phyloP scores from a whole-genome alignment of 768 basidiomycete genomes.

The Rhodotorula taiwanensis region DNA sequence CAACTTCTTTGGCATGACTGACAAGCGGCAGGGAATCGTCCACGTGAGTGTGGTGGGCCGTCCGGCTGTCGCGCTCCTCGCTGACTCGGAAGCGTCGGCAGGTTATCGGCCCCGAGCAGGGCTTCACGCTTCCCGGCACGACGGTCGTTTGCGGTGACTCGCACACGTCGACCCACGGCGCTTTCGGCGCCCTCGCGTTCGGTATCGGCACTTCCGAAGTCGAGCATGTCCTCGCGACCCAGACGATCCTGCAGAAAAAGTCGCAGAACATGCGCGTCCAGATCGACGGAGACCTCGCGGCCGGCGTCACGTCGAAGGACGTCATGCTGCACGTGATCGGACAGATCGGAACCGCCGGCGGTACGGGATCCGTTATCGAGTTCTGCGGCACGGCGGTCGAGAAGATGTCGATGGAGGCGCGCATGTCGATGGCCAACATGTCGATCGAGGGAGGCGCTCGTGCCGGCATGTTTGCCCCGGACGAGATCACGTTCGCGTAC shows the following conservation, averaged over 20 bases:
- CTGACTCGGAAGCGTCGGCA: constrained; percentile 58
- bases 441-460: constrained; percentile 89
- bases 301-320: constrained; percentile 83
- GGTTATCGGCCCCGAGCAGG: constrained; percentile 88
- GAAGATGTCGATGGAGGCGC: constrained; percentile 65
- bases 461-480: constrained; percentile 83
- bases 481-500: constrained; percentile 78
- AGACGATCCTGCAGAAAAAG: constrained; percentile 78
- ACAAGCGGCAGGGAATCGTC: constrained; percentile 65
- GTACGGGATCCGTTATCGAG: constrained; percentile 84
- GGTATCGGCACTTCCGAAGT: constrained; percentile 92
- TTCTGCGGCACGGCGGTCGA: constrained; percentile 60
- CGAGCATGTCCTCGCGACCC: constrained; percentile 87
- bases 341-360: constrained; percentile 84
- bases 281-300: constrained; percentile 70
- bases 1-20: constrained; percentile 85
- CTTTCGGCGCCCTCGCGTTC: constrained; percentile 85
- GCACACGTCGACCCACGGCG: constrained; percentile 88
- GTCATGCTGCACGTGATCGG: constrained; percentile 87
- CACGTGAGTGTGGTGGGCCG: constrained; percentile 27
- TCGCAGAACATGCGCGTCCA: constrained; percentile 87
- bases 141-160: constrained; percentile 79
- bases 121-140: constrained; percentile 61
- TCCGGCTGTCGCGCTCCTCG: neutral
- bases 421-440: constrained; percentile 72